phyloP scores from a whole-genome alignment of 352 stramenopile genomes.

The Peronospora destructor region DNA sequence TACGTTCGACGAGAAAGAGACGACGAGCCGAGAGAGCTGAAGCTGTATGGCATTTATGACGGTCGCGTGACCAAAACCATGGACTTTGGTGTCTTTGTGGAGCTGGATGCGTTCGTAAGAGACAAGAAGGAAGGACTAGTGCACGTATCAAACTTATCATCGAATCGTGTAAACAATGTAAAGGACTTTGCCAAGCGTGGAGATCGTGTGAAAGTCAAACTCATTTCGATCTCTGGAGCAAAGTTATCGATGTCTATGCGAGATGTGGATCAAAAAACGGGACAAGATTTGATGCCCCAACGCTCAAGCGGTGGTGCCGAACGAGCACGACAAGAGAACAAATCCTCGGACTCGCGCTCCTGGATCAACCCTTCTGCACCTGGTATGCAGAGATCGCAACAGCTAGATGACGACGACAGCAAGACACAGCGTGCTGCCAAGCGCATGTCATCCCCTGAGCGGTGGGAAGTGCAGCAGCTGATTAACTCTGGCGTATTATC shows the following conservation, averaged over 20 bases:
- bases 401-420: constrained; percentile 58
- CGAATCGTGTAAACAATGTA: constrained; percentile 78
- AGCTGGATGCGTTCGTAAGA: constrained; percentile 65
- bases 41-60: constrained; percentile 94
- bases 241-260: constrained; percentile 95
- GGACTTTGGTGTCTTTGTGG: constrained; percentile 96
- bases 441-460: constrained; percentile 93
- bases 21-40: constrained; percentile 35
- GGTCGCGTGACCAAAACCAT: constrained; percentile 91
- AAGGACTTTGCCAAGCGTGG: constrained; percentile 84
- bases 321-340: constrained; percentile 43
- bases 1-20: constrained; percentile 18
- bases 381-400: constrained; percentile 62
- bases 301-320: constrained; percentile 64
- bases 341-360: constrained; percentile 47
- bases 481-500: constrained; percentile 97
- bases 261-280: constrained; percentile 95
- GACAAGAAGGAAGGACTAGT: constrained; percentile 90
- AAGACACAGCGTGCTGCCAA: constrained; percentile 74
- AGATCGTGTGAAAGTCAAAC: constrained; percentile 94
- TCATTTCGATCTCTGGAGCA: constrained; percentile 87
- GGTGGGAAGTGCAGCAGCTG: constrained; percentile 96
- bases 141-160: constrained; percentile 90
- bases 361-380: constrained; percentile 85
- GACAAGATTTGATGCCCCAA: constrained; percentile 91